Evolutionary conservation across 2,329 filamentous ascomycete genomes (phyloP), one percentile per base, ranked within the genome.

Genomic region (Chaetomium olivaceum): DNA sequence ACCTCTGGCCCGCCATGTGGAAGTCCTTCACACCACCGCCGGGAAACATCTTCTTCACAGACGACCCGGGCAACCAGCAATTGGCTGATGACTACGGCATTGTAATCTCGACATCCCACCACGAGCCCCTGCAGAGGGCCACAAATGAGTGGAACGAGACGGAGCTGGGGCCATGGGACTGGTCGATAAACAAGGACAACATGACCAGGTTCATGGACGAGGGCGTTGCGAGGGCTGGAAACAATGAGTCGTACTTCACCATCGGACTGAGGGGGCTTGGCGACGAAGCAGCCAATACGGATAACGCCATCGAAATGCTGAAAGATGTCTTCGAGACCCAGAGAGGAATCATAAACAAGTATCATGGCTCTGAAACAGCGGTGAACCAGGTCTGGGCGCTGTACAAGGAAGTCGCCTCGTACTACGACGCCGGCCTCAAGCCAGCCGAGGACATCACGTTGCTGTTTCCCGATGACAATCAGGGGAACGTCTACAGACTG

Each of bases 1-100:
- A 88, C 68, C 77, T 90, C 61, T 90, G 88, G 88, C 88, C 87
- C 0, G 86, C 87, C 0, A 87, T 87, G 82, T 90, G 87, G 86
- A 82, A 83, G 6, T 79, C 76, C 14, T 80, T 78, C 46, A 69
- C 66, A 14, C 80, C 80, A 1, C 77, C 77, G 3, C 81, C 80
- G 0, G 80, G 80, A 9, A 82, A 82, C 43, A 85, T 85, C 68
- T 89, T 90, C 76, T 85, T 86, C 70, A 81, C 85, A 0, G 87
- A 89, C 58, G 87, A 90, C 60, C 78, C 81, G 0, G 76, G 80
- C 7, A 89, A 84, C 56, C 84, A 87, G 67, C 79, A 80, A 3
- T 78, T 87, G 4, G 87, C 87, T 0, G 84, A 90, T 63, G 82
- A 83, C 62, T 89, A 87, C 65, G 87, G 85, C 1, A 85, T 90